Conservation (phyloP, 805 yeast genomes). For the Lipomyces kockii region DNA sequence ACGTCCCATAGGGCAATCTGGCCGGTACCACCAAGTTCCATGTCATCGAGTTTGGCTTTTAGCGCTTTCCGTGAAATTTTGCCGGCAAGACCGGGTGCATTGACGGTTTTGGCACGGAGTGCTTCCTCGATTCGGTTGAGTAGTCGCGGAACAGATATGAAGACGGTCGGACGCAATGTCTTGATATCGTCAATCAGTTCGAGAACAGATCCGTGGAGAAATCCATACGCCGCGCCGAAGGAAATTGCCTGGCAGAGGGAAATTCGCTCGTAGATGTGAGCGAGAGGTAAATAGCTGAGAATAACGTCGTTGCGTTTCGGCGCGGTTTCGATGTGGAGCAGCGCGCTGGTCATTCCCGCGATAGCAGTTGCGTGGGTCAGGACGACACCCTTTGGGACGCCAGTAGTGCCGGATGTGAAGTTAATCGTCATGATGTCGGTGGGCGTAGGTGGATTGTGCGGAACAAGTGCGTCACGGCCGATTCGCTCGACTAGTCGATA, state of each 20-base stretch:
- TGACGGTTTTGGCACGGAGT: constrained; percentile 55
- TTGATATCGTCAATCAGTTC: constrained; percentile 65
- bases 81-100: constrained; percentile 55
- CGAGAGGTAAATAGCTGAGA: constrained; percentile 56
- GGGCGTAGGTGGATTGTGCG: constrained; percentile 55
- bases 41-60: constrained; percentile 48
- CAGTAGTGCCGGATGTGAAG: constrained; percentile 79
- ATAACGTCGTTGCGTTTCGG: constrained; percentile 48
- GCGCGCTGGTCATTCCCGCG: constrained; percentile 26
- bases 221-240: constrained; percentile 58
- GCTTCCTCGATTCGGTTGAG: constrained; percentile 66
- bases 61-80: constrained; percentile 48
- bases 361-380: constrained; percentile 53
- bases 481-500: constrained; percentile 48
- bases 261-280: constrained; percentile 62
- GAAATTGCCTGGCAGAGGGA: constrained; percentile 51
- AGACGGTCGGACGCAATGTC: constrained; percentile 56
- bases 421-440: constrained; percentile 63
- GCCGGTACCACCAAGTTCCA: constrained; percentile 49
- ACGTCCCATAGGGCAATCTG: constrained; percentile 48
- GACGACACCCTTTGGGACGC: constrained; percentile 75
- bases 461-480: constrained; percentile 54
- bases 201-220: constrained; percentile 57
- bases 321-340: constrained; percentile 2
- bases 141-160: constrained; percentile 68